Evolutionary conservation across 768 basidiomycete genomes (phyloP), one percentile per base, ranked within the genome.

Genomic region (Phaffia australis): DNA sequence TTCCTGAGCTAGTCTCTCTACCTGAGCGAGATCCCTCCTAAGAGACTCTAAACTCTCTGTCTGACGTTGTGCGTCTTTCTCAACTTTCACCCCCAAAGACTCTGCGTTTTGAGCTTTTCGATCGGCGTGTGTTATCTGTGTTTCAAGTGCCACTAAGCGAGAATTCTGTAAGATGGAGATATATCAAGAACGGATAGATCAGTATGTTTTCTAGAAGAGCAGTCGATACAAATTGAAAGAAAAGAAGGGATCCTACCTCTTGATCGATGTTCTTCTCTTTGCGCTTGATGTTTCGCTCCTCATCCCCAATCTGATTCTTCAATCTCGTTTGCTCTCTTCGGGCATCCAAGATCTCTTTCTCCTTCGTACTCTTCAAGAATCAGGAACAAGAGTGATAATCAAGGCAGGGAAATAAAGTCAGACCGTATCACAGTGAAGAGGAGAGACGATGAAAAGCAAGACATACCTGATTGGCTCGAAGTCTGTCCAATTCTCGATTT

Each of bases 241-340:
- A 23, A 35, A 57, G 30, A 50, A 29, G 35, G 11, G 16, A 25
- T 72, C 80, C 49, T 48, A 87, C 92, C 79, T 88, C 89, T 19
- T 81, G 83, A 66, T 97, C 94, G 11, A 93, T 76, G 0, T 84
- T 80, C 76, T 93, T 97, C 76, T 97, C 93, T 0, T 86, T 86
- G 75, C 87, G 88, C 79, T 95, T 95, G 66, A 94, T 85, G 55
- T 78, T 82, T 77, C 86, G 87, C 77, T 99, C 92, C 70, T 87
- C 85, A 77, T 87, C 87, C 79, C 86, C 83, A 0, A 91, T 86
- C 6, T 80, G 78, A 11, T 85, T 82, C 21, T 88, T 81, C 8
- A 85, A 84, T 74, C 83, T 85, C 2, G 88, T 89, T 73, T 94
- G 89, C 35, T 85, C 85, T 52, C 85, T 81, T 27, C 89, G 83